phyloP scores from a whole-genome alignment of 345 rosid species.

The Rhodamnia argentea region DNA sequence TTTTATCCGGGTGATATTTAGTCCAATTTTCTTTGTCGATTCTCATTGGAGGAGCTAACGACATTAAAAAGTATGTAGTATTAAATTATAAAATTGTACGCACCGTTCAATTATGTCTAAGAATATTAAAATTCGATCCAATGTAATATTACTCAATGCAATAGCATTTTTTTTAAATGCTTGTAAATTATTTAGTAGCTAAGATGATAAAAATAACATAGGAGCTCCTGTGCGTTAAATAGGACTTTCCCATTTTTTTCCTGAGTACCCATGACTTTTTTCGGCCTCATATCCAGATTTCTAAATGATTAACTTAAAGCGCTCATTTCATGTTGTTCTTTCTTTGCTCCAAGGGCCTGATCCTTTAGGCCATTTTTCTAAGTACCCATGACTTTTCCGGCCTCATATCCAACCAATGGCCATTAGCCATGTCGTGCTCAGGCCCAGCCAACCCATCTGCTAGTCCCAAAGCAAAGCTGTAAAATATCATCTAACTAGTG shows the following conservation, averaged over 20 bases:
- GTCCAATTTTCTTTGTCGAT: no score
- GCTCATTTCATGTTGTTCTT: background rate
- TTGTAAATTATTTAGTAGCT: no score
- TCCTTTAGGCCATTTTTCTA: background rate
- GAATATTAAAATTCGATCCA: background rate
- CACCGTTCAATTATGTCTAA: background rate
- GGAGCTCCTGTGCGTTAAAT: background rate
- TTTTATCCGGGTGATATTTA: background rate
- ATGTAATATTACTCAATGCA: background rate
- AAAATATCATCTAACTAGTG: no score
- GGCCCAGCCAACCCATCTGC: background rate
- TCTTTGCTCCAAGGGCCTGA: background rate
- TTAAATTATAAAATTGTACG: no score
- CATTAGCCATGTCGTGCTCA: background rate
- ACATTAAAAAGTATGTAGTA: no score
- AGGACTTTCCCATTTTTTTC: background rate
- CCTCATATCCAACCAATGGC: background rate
- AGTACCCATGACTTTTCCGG: background rate
- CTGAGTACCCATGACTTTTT: background rate
- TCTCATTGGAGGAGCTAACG: no score
- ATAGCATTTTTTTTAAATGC: background rate
- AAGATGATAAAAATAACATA: background rate
- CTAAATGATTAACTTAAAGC: no score
- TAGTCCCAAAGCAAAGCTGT: no score
- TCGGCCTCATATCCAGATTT: no score